Evolutionary conservation across 345 rosid genomes (phyloP).

Genomic region (Eucalyptus pumila): DNA sequence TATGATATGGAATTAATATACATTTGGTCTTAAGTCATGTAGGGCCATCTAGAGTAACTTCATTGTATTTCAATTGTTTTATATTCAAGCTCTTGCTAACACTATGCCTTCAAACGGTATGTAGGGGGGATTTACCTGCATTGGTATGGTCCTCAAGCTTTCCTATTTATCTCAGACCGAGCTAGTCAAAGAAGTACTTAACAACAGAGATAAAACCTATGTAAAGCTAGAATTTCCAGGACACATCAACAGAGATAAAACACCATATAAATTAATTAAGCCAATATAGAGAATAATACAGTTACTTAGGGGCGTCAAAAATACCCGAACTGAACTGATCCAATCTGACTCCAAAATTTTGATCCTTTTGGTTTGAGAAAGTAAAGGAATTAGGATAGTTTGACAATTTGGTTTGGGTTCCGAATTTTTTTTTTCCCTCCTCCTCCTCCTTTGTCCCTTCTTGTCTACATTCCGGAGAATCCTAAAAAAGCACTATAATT

Average conservation of each 20-base stretch:
- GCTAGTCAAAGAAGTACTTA: not conserved
- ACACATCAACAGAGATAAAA: not conserved
- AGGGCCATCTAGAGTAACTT: not conserved
- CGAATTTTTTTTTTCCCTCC: too few relatives aligned
- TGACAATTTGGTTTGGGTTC: too few relatives aligned
- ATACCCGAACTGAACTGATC: too few relatives aligned
- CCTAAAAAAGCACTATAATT: too few relatives aligned
- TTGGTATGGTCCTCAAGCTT: not conserved
- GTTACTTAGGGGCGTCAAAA: too few relatives aligned
- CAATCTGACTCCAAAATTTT: too few relatives aligned
- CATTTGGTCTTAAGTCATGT: too few relatives aligned
- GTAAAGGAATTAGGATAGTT: too few relatives aligned
- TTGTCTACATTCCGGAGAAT: too few relatives aligned
- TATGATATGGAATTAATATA: too few relatives aligned
- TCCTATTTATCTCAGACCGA: not conserved
- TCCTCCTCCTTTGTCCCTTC: too few relatives aligned
- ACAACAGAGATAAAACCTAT: conserved; percentile 6
- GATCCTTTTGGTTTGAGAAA: too few relatives aligned
- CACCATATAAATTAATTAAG: conserved; percentile 10
- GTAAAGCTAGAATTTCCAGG: not conserved
- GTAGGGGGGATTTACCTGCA: not conserved
- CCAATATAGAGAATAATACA: conserved; percentile 1
- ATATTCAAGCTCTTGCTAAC: not conserved
- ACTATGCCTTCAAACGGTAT: not conserved
- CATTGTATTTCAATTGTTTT: not conserved